phyloP scores from a whole-genome alignment of 768 basidiomycete species.

The Coprinellus aureogranulatus region DNA sequence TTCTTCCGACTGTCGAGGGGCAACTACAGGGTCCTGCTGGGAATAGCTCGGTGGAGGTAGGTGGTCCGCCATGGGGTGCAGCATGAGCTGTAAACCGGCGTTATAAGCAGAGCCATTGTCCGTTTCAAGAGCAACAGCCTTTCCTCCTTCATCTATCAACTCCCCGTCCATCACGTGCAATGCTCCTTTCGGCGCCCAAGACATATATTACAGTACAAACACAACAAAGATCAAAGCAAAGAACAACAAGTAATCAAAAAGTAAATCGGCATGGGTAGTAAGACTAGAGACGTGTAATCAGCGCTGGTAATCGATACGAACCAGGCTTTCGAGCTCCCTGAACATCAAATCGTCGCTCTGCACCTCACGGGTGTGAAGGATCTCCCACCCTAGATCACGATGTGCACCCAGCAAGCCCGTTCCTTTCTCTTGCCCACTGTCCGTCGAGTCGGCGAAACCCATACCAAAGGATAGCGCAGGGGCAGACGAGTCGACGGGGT shows the following conservation, averaged over 20 bases:
- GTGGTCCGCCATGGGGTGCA: conserved; percentile 37
- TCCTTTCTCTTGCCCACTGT: conserved; percentile 64
- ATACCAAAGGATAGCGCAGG: conserved; percentile 79
- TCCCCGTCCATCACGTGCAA: neutral
- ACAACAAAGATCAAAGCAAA: conserved; percentile 2
- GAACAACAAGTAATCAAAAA: conserved; percentile 16
- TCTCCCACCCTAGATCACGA: conserved; percentile 67
- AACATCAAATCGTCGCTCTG: conserved; percentile 65
- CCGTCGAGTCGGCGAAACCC: conserved; percentile 75
- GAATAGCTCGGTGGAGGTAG: conserved; percentile 63
- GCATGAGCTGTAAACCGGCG: conserved; percentile 2
- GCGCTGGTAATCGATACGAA: conserved; percentile 65
- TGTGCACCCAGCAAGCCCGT: conserved; percentile 73
- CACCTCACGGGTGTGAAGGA: conserved; percentile 69
- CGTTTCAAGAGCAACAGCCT: conserved; percentile 7
- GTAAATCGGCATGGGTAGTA: conserved; percentile 1
- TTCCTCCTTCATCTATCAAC: neutral
- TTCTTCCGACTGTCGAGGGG: conserved; percentile 15
- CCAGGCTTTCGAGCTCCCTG: conserved; percentile 74
- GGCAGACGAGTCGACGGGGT: conserved; percentile 55
- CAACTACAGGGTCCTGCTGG: conserved; percentile 39
- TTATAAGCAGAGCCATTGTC: conserved; percentile 15
- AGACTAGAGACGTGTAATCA: conserved; percentile 10
- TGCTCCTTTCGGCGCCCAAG: neutral
- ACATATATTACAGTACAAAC: conserved; percentile 9